Conservation (phyloP, 148 eudicot species). For the Drosera capensis region DNA sequence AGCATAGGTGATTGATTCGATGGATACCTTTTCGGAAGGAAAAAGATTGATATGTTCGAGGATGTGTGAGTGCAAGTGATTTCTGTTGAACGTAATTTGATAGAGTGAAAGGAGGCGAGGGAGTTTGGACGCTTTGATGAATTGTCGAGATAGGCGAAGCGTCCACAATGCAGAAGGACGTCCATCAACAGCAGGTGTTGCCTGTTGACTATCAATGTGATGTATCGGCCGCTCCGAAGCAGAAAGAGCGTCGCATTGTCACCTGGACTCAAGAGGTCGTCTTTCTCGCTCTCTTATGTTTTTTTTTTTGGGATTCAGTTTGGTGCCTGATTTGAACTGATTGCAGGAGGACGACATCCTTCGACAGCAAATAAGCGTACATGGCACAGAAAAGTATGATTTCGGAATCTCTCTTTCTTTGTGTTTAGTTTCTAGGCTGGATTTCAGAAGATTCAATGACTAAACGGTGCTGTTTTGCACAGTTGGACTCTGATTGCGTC, state of each 20-base stretch:
- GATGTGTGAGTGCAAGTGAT: too few relatives aligned
- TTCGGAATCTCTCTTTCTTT: slow-evolving; percentile 1
- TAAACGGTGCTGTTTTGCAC: slow-evolving; percentile 7
- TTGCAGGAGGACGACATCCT: slow-evolving; percentile 93
- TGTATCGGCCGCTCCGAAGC: slow-evolving; percentile 19
- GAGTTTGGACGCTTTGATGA: too few relatives aligned
- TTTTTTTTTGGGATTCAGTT: background rate
- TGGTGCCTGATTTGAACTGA: background rate
- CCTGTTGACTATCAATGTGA: too few relatives aligned
- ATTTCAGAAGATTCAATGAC: background rate
- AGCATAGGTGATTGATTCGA: too few relatives aligned
- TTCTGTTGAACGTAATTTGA: too few relatives aligned
- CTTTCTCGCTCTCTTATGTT: slow-evolving; percentile 2
- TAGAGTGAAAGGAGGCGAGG: too few relatives aligned
- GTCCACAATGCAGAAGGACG: slow-evolving; percentile 20
- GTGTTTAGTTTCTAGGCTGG: slow-evolving; percentile 1
- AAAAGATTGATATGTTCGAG: too few relatives aligned
- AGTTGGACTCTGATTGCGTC: slow-evolving; percentile 92
- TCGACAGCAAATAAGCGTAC: slow-evolving; percentile 61
- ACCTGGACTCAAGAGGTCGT: slow-evolving; percentile 82
- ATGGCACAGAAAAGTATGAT: slow-evolving; percentile 72
- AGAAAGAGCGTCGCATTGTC: slow-evolving; percentile 75
- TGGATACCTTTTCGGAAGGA: too few relatives aligned
- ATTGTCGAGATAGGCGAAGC: slow-evolving; percentile 8
- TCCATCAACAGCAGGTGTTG: slow-evolving; percentile 12